Conservation (phyloP, 768 basidiomycete genomes). For the Lenzites betulinus region DNA sequence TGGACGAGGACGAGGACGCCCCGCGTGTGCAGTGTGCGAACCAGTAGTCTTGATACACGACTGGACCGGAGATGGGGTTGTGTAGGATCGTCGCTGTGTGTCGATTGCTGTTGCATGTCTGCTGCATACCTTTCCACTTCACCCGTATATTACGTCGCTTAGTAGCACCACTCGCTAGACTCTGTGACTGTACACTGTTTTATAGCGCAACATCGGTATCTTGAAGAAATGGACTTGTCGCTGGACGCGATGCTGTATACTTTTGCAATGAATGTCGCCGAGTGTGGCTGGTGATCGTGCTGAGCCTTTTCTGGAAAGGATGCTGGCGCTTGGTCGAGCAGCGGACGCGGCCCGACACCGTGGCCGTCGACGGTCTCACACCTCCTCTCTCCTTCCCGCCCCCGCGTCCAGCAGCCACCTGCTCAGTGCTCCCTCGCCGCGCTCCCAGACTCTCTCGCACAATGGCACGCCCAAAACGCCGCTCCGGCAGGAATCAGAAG, state of each 20-base stretch:
- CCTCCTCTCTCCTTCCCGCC: background rate
- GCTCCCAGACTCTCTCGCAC: background rate
- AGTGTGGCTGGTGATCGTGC: background rate
- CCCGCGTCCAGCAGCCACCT: background rate
- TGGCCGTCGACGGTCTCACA: conserved; percentile 2
- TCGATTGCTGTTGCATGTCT: conserved; percentile 20
- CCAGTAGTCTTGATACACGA: conserved; percentile 58
- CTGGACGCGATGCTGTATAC: background rate
- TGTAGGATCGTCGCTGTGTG: conserved; percentile 12
- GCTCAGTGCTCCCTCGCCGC: background rate
- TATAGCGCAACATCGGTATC: conserved; percentile 16
- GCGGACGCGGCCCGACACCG: background rate
- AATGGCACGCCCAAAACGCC: conserved; percentile 50
- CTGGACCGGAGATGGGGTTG: background rate
- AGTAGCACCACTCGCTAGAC: conserved; percentile 22
- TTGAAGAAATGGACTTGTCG: background rate
- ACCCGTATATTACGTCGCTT: conserved; percentile 20
- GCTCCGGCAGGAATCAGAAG: conserved; percentile 34
- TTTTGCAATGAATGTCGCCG: background rate
- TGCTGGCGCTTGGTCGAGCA: background rate
- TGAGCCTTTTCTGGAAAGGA: conserved; percentile 2
- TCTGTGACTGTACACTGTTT: conserved; percentile 21
- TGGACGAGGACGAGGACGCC: conserved; percentile 88
- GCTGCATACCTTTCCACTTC: conserved; percentile 16
- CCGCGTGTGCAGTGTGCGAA: conserved; percentile 96